Evolutionary conservation across 768 basidiomycete species (phyloP).

Genomic region (Mycena floridula): DNA sequence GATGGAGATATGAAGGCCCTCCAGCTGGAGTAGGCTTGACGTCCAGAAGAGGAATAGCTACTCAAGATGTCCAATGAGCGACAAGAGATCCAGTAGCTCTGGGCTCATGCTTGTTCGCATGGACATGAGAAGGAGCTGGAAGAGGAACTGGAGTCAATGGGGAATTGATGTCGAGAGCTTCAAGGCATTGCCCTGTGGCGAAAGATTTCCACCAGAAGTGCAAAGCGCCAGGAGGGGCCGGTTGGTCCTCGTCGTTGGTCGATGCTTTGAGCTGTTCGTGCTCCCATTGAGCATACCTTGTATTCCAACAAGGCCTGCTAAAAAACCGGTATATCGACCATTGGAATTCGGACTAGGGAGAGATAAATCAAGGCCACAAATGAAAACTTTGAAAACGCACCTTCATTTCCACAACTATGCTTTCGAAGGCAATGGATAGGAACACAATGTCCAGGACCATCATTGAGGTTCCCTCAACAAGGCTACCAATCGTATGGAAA

Average conservation of each 20-base stretch:
- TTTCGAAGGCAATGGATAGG: no score
- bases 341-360: no score
- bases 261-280: conserved; percentile 41
- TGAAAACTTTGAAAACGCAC: no score
- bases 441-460: no score
- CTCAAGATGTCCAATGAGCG: conserved; percentile 59
- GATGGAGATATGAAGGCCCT: background rate
- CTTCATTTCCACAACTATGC: no score
- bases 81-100: conserved; percentile 61
- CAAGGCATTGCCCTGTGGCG: conserved; percentile 23
- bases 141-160: conserved; percentile 54
- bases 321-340: no score
- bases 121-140: conserved; percentile 47
- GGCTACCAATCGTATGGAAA: no score
- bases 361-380: no score
- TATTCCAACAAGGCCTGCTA: no score
- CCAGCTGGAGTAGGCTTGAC: conserved; percentile 41
- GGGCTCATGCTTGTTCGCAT: conserved; percentile 54
- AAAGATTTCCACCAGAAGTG: conserved; percentile 25
- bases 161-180: conserved; percentile 23
- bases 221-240: conserved; percentile 55
- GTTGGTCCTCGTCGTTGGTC: conserved; percentile 12
- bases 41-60: conserved; percentile 51
- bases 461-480: no score
- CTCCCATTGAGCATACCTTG: conserved; percentile 80